Base-by-base conservation (phyloP, 2,329 filamentous ascomycete genomes). In the Stachybotrys chartarum region DNA sequence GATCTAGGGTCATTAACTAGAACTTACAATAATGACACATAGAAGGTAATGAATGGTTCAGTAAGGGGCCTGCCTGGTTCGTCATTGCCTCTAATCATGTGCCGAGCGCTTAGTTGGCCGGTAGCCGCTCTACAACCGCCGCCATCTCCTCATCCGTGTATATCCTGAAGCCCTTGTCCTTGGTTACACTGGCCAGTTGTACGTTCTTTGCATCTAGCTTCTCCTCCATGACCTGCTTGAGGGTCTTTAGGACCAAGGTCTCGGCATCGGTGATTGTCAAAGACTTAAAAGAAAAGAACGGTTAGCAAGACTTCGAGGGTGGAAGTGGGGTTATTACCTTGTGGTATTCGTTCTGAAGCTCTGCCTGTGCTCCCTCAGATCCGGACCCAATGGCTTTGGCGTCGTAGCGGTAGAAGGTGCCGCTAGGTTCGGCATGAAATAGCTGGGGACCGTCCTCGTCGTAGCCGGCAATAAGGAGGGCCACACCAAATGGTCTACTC, bases 161-260 rank as follows among this genome's bases (percentile, higher is more conserved):
- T 85, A 99, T 97, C 78, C 91, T 88, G 82, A 99, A 99, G 55
- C 94, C 94, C 76, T 90, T 93, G 63, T 97, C 93, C 81, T 92
- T 96, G 60, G 94, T 99, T 56, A 99, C 94, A 70, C 93, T 97
- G 54, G 94, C 94, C 64, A 99, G 76, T 79, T 99, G 94, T 62
- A 99, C 94, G 70, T 99, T 99, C 84, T 99, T 99, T 61, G 91
- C 84, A 72, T 99, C 94, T 58, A 99, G 82, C 80, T 99, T 99
- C 85, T 99, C 94, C 78, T 99, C 94, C 94, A 99, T 99, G 64
- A 99, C 94, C 78, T 99, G 94, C 83, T 97, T 99, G 72, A 99
- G 75, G 44, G 94, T 99, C 84, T 97, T 97, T 68, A 99, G 80
- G 53, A 96, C 92, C 62, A 99, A 78, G 4, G 92, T 94, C 78